These are phyloP conservation scores for Cordyceps cicadae DNA, from an alignment of 2,329 filamentous ascomycete species.

Conservation along the genomic window DNA sequence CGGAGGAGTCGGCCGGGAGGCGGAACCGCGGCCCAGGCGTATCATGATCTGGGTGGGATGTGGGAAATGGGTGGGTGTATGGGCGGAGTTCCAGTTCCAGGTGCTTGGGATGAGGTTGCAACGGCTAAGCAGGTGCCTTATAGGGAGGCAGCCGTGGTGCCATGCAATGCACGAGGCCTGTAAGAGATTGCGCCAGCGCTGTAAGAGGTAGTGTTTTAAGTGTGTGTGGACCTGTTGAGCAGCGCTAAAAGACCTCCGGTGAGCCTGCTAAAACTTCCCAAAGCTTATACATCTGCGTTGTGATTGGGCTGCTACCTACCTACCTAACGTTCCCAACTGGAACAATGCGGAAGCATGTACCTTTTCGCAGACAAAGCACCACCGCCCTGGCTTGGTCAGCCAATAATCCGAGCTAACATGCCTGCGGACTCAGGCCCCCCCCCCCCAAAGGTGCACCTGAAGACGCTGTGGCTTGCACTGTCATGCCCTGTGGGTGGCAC, in stretches of 20 bases:
- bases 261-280: neutral
- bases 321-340: no score
- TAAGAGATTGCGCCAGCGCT: neutral
- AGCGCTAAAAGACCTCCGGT: neutral
- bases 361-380: no score
- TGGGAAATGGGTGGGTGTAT: neutral
- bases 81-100: neutral
- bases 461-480: neutral
- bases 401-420: neutral
- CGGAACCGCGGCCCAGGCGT: neutral
- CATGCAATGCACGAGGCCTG: neutral
- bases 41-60: no score
- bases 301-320: constrained; percentile 2
- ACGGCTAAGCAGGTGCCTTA: neutral
- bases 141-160: neutral
- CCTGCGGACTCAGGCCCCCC: neutral
- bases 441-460: neutral
- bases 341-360: no score
- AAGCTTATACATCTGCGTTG: neutral
- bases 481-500: neutral
- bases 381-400: no score
- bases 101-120: neutral
- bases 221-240: neutral
- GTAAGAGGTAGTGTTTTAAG: neutral
- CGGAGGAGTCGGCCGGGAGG: neutral